phyloP scores from a whole-genome alignment of 495 filamentous ascomycete genomes.

The Lasiosphaeria hispida region DNA sequence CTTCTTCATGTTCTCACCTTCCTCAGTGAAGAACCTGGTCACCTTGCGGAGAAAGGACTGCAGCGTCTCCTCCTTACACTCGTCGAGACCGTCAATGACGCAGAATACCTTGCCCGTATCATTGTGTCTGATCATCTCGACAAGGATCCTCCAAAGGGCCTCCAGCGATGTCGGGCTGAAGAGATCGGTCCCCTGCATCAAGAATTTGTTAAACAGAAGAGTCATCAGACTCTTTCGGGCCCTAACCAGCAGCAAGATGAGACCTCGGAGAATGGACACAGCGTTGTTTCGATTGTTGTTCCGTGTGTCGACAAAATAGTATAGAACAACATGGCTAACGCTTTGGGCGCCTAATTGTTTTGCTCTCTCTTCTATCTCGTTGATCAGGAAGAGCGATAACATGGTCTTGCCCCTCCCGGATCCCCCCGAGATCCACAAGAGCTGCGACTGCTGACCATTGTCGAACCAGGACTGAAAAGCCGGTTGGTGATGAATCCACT shows the following conservation, averaged over 20 bases:
- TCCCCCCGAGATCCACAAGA: conserved; percentile 4
- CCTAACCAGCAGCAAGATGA: conserved; percentile 1
- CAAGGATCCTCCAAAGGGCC: conserved; percentile 1
- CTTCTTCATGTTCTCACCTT: background rate
- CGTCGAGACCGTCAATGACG: conserved; percentile 7
- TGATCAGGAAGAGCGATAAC: conserved; percentile 2
- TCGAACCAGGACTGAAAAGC: background rate
- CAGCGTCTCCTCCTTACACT: background rate
- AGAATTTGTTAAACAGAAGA: background rate
- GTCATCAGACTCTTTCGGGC: background rate
- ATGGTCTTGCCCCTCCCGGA: background rate
- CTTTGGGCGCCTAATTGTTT: background rate
- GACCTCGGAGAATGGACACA: background rate
- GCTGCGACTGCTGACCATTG: background rate
- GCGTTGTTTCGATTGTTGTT: background rate
- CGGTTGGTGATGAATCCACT: conserved; percentile 2
- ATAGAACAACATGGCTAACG: background rate
- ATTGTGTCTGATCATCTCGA: background rate
- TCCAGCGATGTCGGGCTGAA: conserved; percentile 1
- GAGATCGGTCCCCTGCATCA: background rate
- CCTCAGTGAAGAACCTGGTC: background rate
- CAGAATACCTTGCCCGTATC: background rate
- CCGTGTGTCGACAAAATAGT: conserved; percentile 4
- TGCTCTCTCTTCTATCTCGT: background rate
- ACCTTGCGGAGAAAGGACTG: background rate